Conservation (phyloP, 208 protist genomes). For the Leishmania martiniquensis region DNA sequence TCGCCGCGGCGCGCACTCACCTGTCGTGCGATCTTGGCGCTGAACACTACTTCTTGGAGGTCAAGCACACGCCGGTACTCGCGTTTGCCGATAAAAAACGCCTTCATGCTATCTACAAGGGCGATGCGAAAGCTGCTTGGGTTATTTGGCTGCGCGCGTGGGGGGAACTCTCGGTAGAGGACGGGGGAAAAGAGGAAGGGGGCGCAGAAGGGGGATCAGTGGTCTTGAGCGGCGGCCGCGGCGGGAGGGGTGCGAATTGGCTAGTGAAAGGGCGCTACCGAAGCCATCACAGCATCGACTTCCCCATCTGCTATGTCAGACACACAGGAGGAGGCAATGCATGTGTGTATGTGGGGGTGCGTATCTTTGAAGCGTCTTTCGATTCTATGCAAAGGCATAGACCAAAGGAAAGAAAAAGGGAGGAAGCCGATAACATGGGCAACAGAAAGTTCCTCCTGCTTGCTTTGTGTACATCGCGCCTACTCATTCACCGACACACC, state of each 20-base stretch:
- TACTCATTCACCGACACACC: not conserved
- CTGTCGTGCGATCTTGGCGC: slow-evolving; percentile 68
- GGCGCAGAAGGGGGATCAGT: not conserved
- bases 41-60: slow-evolving; percentile 77
- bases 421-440: not conserved
- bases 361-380: not conserved
- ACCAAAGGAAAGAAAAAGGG: not conserved
- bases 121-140: not conserved
- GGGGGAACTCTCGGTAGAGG: not conserved
- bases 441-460: not conserved
- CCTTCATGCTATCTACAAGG: slow-evolving; percentile 42
- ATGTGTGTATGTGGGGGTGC: not conserved
- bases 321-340: not conserved
- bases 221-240: not conserved
- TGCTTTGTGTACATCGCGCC: slow-evolving; percentile 7
- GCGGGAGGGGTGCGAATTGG: not conserved
- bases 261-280: not conserved
- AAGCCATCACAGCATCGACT: not conserved
- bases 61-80: slow-evolving; percentile 57
- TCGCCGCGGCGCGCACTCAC: slow-evolving; percentile 41
- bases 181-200: not conserved
- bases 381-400: not conserved
- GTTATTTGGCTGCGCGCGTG: not conserved
- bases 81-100: slow-evolving; percentile 66
- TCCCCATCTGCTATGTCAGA: not conserved